Base-by-base conservation (phyloP, 2,329 filamentous ascomycete species). In the Aspergillus sp. region DNA sequence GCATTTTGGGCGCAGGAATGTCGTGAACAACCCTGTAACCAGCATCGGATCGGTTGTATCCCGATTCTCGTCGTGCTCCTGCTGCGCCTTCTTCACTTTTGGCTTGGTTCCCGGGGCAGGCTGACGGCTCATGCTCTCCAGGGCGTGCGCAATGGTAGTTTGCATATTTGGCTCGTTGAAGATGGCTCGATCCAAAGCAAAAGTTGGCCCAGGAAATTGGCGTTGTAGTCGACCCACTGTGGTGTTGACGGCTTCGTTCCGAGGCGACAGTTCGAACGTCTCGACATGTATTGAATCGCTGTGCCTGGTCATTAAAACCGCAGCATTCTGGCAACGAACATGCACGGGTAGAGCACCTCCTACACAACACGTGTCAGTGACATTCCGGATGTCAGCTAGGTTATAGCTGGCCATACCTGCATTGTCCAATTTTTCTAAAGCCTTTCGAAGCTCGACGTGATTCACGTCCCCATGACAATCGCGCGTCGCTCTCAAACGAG, bases 1-100 rank as follows among this genome's bases (percentile, higher is more conserved):
- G 0, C 82, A 82, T 1, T 79, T 59, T 4, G 78, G 73, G 11
- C 71, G 70, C 2, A 85, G 63, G 3, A 83, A 71, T 0, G 76
- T 75, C 3, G 81, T 72, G 1, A 86, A 68, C 7, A 84, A 75
- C 42, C 86, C 81, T 0, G 82, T 86, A 0, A 88, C 77, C 11
- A 86, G 72, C 2, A 69, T 74, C 0, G 85, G 85, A 57, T 83
- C 57, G 0, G 68, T 71, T 0, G 83, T 82, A 17, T 88, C 83
- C 3, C 83, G 77, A 0, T 68, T 69, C 60, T 87, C 83, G 1
- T 66, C 64, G 1, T 75, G 66, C 2, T 60, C 54, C 8, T 67
- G 61, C 0, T 69, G 54, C 1, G 77, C 79, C 57, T 86, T 86
- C 2, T 11, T 64, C 0, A 71, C 66, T 27, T 71, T 68, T 1